Evolutionary conservation across 441 rosid genomes (phyloP).

Genomic region (Iberis amara): DNA sequence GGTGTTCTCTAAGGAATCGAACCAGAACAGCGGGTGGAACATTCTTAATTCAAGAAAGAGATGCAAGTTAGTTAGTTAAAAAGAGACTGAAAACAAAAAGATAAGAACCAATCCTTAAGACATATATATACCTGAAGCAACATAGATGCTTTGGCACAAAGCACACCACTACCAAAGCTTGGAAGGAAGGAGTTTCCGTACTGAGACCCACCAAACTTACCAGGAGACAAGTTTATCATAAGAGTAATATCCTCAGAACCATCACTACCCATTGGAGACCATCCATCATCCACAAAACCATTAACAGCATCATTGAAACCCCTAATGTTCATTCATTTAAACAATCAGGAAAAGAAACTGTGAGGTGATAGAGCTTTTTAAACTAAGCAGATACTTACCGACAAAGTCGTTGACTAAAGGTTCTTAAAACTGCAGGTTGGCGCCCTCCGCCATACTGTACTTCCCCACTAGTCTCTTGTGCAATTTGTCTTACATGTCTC

Average conservation of each 20-base stretch:
- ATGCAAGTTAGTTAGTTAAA: constrained; percentile 11
- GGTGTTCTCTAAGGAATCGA: constrained; percentile 87
- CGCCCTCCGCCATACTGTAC: constrained; percentile 80
- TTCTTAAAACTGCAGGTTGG: constrained; percentile 89
- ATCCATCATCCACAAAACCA: constrained; percentile 88
- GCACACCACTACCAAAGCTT: constrained; percentile 74
- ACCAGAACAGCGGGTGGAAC: constrained; percentile 83
- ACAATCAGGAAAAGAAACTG: constrained; percentile 3
- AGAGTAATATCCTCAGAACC: constrained; percentile 81
- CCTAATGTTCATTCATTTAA: constrained; percentile 36
- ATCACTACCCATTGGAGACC: constrained; percentile 71
- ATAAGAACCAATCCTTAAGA: background rate
- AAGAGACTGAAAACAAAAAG: background rate
- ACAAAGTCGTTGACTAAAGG: constrained; percentile 83
- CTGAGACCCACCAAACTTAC: constrained; percentile 64
- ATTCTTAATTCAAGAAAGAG: constrained; percentile 38
- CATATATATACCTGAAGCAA: constrained; percentile 71
- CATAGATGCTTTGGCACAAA: constrained; percentile 91
- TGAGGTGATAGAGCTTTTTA: background rate
- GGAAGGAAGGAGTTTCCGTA: constrained; percentile 57
- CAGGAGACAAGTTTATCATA: constrained; percentile 63
- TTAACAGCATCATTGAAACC: constrained; percentile 94
- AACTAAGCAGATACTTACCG: constrained; percentile 39
- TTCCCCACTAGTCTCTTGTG: constrained; percentile 94
- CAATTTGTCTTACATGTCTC: constrained; percentile 75